Conservation (phyloP, 179 eudicot genomes). For the Actinidia chinensis region DNA sequence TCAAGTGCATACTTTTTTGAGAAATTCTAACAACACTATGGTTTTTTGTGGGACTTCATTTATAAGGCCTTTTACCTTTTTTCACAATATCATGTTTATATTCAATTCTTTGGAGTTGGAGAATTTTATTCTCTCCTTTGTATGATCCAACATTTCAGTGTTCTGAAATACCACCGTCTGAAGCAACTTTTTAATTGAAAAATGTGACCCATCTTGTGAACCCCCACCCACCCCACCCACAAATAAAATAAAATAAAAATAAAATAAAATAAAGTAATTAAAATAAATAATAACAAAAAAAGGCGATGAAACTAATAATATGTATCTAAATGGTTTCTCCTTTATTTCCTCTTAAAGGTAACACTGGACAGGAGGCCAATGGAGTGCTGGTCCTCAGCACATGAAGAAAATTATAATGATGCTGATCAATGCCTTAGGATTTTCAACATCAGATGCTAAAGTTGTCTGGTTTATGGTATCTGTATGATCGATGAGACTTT, state of each 20-base stretch:
- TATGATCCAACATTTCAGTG: not conserved
- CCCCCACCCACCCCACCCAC: no score
- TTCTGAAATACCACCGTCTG: conserved; percentile 1
- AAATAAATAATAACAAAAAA: no score
- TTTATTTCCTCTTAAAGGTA: conserved; percentile 32
- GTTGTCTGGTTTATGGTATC: conserved; percentile 52
- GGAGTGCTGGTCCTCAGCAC: conserved; percentile 28
- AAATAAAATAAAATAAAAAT: no score
- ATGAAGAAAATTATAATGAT: conserved; percentile 33
- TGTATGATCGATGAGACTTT: conserved; percentile 49
- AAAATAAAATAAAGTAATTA: no score
- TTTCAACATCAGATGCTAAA: conserved; percentile 48
- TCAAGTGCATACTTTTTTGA: not conserved
- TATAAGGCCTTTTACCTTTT: not conserved
- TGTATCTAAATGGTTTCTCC: not conserved
- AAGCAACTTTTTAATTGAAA: not conserved
- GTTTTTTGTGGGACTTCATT: not conserved
- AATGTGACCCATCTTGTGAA: not conserved
- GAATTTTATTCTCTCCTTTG: not conserved
- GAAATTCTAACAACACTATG: not conserved
- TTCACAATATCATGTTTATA: not conserved
- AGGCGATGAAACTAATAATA: no score
- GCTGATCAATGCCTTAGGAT: conserved; percentile 43
- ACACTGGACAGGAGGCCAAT: conserved; percentile 38
- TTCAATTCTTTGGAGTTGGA: not conserved